phyloP scores from a whole-genome alignment of 805 yeast species.

The Pichia membranifaciens region DNA sequence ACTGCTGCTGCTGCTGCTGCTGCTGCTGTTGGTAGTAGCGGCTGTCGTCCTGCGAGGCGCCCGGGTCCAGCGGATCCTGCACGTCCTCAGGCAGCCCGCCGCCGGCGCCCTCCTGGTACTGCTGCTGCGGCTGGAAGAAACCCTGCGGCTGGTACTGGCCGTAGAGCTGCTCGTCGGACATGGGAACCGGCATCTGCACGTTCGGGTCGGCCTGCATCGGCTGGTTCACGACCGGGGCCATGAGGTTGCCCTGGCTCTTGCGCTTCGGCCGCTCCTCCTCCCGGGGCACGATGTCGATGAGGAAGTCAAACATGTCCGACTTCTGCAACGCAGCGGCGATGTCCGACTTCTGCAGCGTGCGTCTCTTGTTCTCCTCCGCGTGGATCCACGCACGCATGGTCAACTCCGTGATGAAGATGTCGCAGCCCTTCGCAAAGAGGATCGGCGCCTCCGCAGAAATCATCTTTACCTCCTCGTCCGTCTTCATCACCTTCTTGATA shows the following conservation, averaged over 20 bases:
- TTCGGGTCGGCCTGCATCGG: not conserved
- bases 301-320: constrained; percentile 94
- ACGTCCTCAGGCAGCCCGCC: too few relatives aligned
- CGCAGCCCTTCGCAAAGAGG: constrained; percentile 96
- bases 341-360: constrained; percentile 91
- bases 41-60: too few relatives aligned
- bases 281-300: constrained; percentile 93
- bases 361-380: constrained; percentile 91
- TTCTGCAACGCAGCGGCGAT: constrained; percentile 93
- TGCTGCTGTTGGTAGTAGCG: constrained; percentile 11
- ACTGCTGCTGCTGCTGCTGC: constrained; percentile 15
- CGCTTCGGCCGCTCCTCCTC: constrained; percentile 62
- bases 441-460: constrained; percentile 98
- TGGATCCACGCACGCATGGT: constrained; percentile 99
- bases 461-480: constrained; percentile 96
- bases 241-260: constrained; percentile 14
- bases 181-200: too few relatives aligned
- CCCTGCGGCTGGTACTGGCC: constrained; percentile 15
- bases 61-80: too few relatives aligned
- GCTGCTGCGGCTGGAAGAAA: constrained; percentile 15
- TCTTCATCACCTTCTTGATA: constrained; percentile 95
- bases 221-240: constrained; percentile 11
- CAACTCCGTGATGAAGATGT: constrained; percentile 90
- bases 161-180: constrained; percentile 13
- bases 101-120: constrained; percentile 7